These are phyloP conservation scores for Millerago galiae DNA, from an alignment of 805 yeast genomes.

Conservation along the genomic window DNA sequence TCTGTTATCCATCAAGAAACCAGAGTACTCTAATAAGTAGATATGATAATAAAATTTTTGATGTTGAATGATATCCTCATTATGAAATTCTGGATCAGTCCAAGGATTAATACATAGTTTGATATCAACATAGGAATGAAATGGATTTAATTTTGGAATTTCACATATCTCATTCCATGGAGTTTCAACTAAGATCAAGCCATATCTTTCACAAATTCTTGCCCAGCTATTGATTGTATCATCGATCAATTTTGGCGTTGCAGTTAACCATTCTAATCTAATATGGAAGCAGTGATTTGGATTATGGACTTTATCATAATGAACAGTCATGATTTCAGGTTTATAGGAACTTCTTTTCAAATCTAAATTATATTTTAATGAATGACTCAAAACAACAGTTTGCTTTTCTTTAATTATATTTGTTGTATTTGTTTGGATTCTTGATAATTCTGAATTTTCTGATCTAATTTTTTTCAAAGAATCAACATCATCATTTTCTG, in stretches of 20 bases:
- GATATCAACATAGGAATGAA: conserved; percentile 77
- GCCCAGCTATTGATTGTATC: conserved; percentile 74
- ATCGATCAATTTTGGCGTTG: conserved; percentile 80
- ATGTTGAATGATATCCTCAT: conserved; percentile 34
- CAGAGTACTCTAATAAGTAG: conserved; percentile 59
- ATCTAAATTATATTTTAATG: conserved; percentile 69
- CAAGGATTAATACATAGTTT: conserved; percentile 67
- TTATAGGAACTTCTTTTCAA: conserved; percentile 64
- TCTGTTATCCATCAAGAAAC: conserved; percentile 76
- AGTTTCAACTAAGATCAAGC: conserved; percentile 73
- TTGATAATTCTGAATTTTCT: conserved; percentile 4
- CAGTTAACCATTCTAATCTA: conserved; percentile 85
- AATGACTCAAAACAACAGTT: conserved; percentile 56
- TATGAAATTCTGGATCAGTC: conserved; percentile 46
- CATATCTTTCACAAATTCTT: conserved; percentile 78
- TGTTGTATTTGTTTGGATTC: conserved; percentile 4
- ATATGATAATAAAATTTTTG: conserved; percentile 72
- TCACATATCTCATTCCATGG: conserved; percentile 86
- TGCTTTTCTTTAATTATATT: conserved; percentile 2
- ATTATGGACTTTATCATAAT: conserved; percentile 86
- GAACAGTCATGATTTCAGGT: conserved; percentile 74
- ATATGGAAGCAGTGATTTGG: conserved; percentile 94
- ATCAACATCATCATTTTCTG: conserved; percentile 7
- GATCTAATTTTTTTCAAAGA: conserved; percentile 13
- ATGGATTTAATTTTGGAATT: conserved; percentile 73